These are phyloP conservation scores for Beauveria rudraprayagi DNA, from an alignment of 2,329 filamentous ascomycete species.

Conservation along the genomic window DNA sequence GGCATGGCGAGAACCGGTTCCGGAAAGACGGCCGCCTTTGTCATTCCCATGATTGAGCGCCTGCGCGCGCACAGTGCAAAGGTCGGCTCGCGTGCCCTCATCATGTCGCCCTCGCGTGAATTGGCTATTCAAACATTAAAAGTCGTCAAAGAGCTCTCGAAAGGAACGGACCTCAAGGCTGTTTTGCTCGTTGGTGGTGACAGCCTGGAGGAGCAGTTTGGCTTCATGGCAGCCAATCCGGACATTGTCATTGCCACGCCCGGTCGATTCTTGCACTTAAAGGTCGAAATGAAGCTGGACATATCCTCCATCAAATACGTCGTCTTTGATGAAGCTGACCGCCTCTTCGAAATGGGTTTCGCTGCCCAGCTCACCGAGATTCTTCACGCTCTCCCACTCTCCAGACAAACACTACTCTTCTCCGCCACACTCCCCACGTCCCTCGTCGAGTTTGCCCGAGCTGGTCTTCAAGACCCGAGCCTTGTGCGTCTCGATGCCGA, in stretches of 20 bases:
- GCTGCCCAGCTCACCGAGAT: constrained; percentile 90
- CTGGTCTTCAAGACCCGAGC: constrained; percentile 85
- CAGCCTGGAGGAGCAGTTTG: constrained; percentile 90
- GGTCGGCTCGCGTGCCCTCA: constrained; percentile 77
- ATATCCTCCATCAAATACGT: constrained; percentile 88
- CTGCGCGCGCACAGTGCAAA: constrained; percentile 80
- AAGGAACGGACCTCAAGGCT: constrained; percentile 84
- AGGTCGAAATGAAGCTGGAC: constrained; percentile 92
- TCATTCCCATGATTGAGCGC: constrained; percentile 96
- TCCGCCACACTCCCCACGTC: constrained; percentile 92
- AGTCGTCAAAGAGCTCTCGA: constrained; percentile 88
- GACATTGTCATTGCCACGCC: constrained; percentile 97
- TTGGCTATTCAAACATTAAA: constrained; percentile 90
- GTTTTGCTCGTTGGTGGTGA: constrained; percentile 91
- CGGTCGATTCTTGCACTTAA: constrained; percentile 89
- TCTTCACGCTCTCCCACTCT: constrained; percentile 74
- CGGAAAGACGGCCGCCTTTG: constrained; percentile 95
- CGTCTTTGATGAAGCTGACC: constrained; percentile 95
- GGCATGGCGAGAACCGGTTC: constrained; percentile 99
- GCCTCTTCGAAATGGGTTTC: constrained; percentile 98
- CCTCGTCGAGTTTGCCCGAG: constrained; percentile 89
- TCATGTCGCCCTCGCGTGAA: constrained; percentile 89
- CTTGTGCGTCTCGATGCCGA: constrained; percentile 88
- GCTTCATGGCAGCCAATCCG: constrained; percentile 85
- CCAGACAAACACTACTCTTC: constrained; percentile 85